Evolutionary conservation across 106 monocot species (phyloP), one percentile per base, ranked within the genome.

Genomic region (Narthecium ossifragum): DNA sequence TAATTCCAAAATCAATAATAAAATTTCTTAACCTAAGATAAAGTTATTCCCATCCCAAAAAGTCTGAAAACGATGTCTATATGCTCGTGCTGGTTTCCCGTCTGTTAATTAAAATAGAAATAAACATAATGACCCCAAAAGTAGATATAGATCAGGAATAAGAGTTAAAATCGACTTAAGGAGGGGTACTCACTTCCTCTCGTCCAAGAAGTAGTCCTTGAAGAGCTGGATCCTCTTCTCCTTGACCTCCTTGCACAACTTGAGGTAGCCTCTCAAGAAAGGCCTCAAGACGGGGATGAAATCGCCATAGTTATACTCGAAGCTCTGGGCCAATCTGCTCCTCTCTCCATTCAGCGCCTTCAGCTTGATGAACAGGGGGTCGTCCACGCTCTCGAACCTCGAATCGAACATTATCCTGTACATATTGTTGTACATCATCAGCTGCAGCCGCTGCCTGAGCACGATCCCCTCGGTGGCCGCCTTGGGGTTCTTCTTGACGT

Each of bases 371-470:
- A 87, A 87, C 33, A 87, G 67, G 0, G 82, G 82, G 41, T 87
- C 86, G 13, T 78, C 66, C 34, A 57, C 66, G 64, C 78, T 69
- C 53, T 78, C 82, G 37, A 87, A 87, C 31, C 86, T 38, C 26
- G 72, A 40, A 33, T 82, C 75, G 59, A 87, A 87, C 86, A 87
- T 87, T 64, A 87, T 87, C 57, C 86, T 64, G 65, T 78, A 87
- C 86, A 87, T 78, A 61, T 82, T 78, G 73, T 87, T 87, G 75
- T 87, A 87, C 86, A 87, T 87, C 86, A 87, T 78, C 25, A 87
- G 60, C 61, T 87, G 86, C 38, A 87, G 68, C 29, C 82, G 60
- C 15, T 59, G 55, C 25, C 86, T 46, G 46, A 87, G 56, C 36
- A 87, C 72, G 18, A 82, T 45, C 43, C 86, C 86, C 30, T 75